These are phyloP conservation scores for Mucor plumbeus DNA, from an alignment of 371 early-diverging fungal genomes.

Conservation along the genomic window DNA sequence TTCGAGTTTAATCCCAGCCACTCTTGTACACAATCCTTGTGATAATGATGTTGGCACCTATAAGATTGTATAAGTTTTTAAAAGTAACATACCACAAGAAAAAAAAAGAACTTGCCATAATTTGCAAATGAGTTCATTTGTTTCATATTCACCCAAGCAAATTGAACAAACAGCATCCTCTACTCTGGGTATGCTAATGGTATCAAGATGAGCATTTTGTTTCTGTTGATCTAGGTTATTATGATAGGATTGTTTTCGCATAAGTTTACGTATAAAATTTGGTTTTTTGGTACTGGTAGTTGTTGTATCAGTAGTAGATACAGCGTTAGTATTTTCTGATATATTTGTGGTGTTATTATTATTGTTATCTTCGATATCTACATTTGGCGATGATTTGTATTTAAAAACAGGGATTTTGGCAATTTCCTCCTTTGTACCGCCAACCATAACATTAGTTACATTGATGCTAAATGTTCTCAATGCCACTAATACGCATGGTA, in stretches of 20 bases:
- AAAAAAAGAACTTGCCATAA: constrained; percentile 45
- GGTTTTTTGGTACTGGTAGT: not conserved
- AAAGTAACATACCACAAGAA: not conserved
- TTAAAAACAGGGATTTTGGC: constrained; percentile 52
- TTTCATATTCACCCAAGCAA: constrained; percentile 68
- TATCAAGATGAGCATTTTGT: constrained; percentile 13
- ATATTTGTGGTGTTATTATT: not conserved
- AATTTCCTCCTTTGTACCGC: constrained; percentile 63
- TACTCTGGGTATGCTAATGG: constrained; percentile 27
- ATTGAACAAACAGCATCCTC: constrained; percentile 66
- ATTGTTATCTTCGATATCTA: not conserved
- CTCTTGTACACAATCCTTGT: constrained; percentile 36
- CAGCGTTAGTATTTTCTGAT: too few relatives aligned
- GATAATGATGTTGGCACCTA: constrained; percentile 48
- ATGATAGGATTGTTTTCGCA: constrained; percentile 4
- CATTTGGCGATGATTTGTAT: constrained; percentile 20
- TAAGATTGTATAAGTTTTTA: not conserved
- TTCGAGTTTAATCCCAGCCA: constrained; percentile 41
- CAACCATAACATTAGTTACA: constrained; percentile 53
- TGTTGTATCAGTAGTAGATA: not conserved
- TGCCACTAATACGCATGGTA: constrained; percentile 62
- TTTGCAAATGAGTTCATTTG: constrained; percentile 60
- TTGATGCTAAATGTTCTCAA: constrained; percentile 62
- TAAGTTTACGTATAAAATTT: constrained; percentile 8
- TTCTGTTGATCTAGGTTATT: not conserved